Conservation (phyloP, 495 filamentous ascomycete genomes). For the Bacidia rubella region DNA sequence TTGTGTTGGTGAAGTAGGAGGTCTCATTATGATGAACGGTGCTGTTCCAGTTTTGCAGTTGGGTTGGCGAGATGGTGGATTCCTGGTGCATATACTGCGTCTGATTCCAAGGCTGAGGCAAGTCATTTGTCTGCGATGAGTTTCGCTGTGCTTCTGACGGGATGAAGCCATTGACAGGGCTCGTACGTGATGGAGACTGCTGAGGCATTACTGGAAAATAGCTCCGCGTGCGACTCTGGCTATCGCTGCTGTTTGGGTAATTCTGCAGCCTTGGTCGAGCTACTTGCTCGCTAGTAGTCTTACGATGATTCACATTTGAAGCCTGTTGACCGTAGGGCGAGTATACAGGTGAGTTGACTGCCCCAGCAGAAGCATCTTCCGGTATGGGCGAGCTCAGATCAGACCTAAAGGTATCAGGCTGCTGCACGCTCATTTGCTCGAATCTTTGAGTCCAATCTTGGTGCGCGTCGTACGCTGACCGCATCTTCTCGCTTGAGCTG, state of each 20-base stretch:
- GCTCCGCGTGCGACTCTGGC: not conserved
- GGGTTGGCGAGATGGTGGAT: constrained; percentile 5
- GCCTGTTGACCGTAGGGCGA: not conserved
- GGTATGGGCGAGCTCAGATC: not conserved
- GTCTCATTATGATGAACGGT: constrained; percentile 4
- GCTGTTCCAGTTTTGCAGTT: constrained; percentile 13
- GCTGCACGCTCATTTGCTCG: constrained; percentile 17
- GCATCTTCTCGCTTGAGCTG: constrained; percentile 11
- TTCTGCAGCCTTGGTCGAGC: not conserved
- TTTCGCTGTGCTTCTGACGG: not conserved
- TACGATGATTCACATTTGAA: not conserved
- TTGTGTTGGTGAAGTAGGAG: constrained; percentile 12
- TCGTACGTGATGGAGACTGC: not conserved
- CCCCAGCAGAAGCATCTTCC: not conserved
- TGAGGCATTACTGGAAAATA: not conserved
- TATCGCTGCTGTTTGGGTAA: not conserved
- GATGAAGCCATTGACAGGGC: not conserved
- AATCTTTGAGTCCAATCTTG: constrained; percentile 18
- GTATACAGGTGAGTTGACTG: not conserved
- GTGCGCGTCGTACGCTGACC: constrained; percentile 11
- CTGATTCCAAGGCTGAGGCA: not conserved
- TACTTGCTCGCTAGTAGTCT: not conserved
- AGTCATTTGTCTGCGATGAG: not conserved
- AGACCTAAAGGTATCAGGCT: not conserved
- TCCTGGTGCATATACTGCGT: not conserved